Evolutionary conservation across 768 basidiomycete genomes (phyloP).

Genomic region (Boletus pseudopeckii): DNA sequence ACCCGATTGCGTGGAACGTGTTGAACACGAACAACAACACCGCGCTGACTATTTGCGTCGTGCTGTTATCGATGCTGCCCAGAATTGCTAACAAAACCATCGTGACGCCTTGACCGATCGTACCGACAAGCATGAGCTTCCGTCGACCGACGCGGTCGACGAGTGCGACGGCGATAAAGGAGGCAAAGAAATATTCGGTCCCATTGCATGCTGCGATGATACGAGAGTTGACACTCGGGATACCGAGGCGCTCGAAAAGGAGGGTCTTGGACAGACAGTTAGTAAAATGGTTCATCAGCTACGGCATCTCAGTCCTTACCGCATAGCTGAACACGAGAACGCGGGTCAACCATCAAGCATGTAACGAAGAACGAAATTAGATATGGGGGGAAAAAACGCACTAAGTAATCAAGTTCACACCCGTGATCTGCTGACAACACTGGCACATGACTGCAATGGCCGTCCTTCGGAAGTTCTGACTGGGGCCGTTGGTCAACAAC

Average conservation of each 20-base stretch:
- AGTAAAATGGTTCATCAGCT: not conserved
- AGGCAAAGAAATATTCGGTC: not conserved
- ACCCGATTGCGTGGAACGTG: not conserved
- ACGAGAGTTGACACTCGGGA: not conserved
- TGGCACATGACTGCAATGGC: not conserved
- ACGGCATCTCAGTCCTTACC: not conserved
- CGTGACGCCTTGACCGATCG: not conserved
- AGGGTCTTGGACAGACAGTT: not conserved
- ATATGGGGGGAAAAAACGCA: not conserved
- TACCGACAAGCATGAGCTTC: not conserved
- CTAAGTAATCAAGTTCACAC: not conserved
- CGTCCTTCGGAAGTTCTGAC: not conserved
- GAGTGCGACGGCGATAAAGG: not conserved
- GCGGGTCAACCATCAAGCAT: not conserved
- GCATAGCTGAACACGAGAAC: not conserved
- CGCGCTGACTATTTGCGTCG: not conserved
- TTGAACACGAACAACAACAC: not conserved
- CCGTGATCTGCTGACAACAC: not conserved
- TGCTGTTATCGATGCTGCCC: not conserved
- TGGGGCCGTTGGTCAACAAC: not conserved
- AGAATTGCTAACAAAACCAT: not conserved
- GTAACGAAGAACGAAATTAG: not conserved
- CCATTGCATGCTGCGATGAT: not conserved
- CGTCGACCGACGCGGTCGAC: not conserved
- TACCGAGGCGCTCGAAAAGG: not conserved